A percentile compares a stretch with the other conserved stretches of the same genome.
Conservation (phyloP, 441 rosid genomes). For the Metrosideros polymorpha region DNA sequence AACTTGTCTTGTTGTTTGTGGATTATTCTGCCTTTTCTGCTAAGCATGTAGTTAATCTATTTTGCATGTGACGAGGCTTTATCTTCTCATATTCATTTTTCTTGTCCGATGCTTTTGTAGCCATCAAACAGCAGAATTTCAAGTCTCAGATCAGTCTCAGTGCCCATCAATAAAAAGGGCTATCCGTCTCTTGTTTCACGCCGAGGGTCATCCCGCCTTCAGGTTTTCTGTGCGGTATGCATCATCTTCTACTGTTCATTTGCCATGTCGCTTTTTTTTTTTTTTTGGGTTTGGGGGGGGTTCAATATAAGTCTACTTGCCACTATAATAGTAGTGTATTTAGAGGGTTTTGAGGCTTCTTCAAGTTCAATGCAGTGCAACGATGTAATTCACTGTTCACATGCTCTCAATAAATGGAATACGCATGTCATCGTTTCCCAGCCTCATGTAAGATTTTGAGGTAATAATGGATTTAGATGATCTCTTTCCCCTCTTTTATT, state of each 20-base stretch:
- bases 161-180: constrained; percentile 16
- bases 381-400: background rate
- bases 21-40: background rate
- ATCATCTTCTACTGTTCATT: background rate
- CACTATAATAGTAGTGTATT: background rate
- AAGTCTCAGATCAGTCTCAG: constrained; percentile 25
- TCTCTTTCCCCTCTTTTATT: background rate
- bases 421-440: background rate
- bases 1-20: background rate
- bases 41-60: background rate
- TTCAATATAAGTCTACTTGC: background rate
- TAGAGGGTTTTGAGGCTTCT: background rate
- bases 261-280: background rate
- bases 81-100: background rate
- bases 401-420: background rate
- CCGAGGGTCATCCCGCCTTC: constrained; percentile 18
- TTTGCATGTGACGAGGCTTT: background rate
- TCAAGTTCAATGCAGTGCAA: background rate
- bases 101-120: constrained; percentile 14
- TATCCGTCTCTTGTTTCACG: constrained; percentile 32
- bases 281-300: too few species aligned
- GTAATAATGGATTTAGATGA: background rate
- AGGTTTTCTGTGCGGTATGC: constrained; percentile 39
- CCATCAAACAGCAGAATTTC: constrained; percentile 20
- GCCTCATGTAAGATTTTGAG: background rate